Evolutionary conservation across 345 rosid species (phyloP).

Genomic region (Eucalyptus coolabah): DNA sequence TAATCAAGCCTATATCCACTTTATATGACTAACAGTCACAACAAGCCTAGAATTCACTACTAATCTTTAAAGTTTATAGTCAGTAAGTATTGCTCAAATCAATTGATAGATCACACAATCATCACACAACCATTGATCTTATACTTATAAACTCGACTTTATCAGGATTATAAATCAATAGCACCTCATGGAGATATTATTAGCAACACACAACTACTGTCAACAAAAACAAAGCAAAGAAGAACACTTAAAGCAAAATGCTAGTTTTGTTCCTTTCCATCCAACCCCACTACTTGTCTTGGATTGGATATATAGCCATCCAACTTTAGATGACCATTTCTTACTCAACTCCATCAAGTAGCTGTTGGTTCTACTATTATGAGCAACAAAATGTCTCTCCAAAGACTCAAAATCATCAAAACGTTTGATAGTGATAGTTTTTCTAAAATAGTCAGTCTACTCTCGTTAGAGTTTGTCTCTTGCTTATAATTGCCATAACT

Average conservation of each 20-base stretch:
- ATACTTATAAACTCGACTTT: too few species aligned
- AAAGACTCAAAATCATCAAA: too few species aligned
- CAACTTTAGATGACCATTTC: neutral
- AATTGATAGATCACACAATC: too few species aligned
- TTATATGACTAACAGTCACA: neutral
- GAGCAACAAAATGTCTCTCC: neutral
- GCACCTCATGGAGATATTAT: neutral
- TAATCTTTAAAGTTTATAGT: neutral
- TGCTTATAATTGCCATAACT: neutral
- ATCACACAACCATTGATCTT: too few species aligned
- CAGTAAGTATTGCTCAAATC: neutral
- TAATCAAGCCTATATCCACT: too few species aligned
- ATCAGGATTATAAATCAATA: neutral
- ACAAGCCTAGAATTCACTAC: neutral
- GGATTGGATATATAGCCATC: neutral
- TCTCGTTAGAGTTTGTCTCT: neutral
- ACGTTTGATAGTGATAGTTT: fast-evolving
- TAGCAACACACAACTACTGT: neutral
- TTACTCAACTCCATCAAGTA: neutral
- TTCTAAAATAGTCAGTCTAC: neutral
- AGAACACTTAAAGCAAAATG: neutral
- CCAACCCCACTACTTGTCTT: neutral
- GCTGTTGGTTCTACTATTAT: too few species aligned
- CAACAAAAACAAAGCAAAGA: neutral
- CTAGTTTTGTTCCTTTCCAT: neutral